phyloP scores from a whole-genome alignment of 2,329 filamentous ascomycete genomes.

The Alternaria arbusti region DNA sequence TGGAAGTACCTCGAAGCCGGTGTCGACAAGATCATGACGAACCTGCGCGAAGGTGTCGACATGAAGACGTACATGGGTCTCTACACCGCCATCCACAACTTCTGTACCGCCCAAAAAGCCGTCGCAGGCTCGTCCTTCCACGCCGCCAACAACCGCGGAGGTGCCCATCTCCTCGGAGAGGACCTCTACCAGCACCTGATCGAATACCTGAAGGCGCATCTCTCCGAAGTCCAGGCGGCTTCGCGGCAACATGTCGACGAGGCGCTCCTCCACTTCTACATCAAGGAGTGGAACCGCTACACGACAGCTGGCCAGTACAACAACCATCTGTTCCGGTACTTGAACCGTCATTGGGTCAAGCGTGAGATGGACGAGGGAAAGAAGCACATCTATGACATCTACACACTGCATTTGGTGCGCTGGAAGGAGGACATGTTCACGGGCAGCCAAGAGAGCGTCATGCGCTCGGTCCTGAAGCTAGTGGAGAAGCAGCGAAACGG shows the following conservation, averaged over 20 bases:
- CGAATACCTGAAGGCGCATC: slow-evolving; percentile 79
- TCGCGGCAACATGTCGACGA: slow-evolving; percentile 87
- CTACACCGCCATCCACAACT: slow-evolving; percentile 98
- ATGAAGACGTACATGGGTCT: slow-evolving; percentile 98
- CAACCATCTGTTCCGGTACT: slow-evolving; percentile 93
- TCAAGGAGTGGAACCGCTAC: slow-evolving; percentile 94
- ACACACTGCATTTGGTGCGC: slow-evolving; percentile 92
- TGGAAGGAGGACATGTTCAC: slow-evolving; percentile 94
- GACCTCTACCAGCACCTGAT: slow-evolving; percentile 94
- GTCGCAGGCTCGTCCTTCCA: slow-evolving; percentile 63
- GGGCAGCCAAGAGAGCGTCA: slow-evolving; percentile 83
- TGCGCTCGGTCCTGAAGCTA: slow-evolving; percentile 91
- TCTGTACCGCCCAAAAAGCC: slow-evolving; percentile 97
- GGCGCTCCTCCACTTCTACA: slow-evolving; percentile 89
- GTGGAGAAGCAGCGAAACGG: slow-evolving; percentile 97
- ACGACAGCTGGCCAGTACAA: slow-evolving; percentile 96
- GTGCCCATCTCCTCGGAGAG: slow-evolving; percentile 93
- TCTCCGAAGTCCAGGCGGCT: slow-evolving; percentile 71
- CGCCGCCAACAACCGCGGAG: slow-evolving; percentile 71
- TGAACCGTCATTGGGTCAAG: slow-evolving; percentile 99
- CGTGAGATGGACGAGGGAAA: slow-evolving; percentile 98
- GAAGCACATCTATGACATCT: slow-evolving; percentile 97
- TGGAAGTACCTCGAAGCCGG: slow-evolving; percentile 90
- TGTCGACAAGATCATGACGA: slow-evolving; percentile 91
- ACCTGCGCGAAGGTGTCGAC: slow-evolving; percentile 89